Conservation (phyloP, 2,329 filamentous ascomycete species). For the Fusarium lyarnte region DNA sequence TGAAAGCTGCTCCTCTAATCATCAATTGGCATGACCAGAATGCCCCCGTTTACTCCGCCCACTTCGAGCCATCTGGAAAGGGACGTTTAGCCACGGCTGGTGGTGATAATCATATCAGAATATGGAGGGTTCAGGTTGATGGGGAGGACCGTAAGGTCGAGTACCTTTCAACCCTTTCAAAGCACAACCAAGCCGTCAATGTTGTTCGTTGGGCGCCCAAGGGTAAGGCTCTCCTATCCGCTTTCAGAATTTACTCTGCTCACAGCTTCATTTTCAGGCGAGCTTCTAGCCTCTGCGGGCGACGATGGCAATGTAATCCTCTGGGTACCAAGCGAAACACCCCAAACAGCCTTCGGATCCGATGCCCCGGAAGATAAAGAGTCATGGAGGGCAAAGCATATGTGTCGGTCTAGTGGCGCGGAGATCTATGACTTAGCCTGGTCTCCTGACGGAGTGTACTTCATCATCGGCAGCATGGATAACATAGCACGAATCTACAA, state of each 20-base stretch:
- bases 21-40: slow-evolving; percentile 99
- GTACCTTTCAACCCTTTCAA: slow-evolving; percentile 89
- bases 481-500: slow-evolving; percentile 98
- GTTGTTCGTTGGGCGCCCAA: slow-evolving; percentile 95
- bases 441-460: slow-evolving; percentile 96
- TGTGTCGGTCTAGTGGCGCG: slow-evolving; percentile 93
- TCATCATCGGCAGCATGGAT: slow-evolving; percentile 99
- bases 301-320: slow-evolving; percentile 97
- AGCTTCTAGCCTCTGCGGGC: slow-evolving; percentile 91
- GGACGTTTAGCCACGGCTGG: slow-evolving; percentile 92
- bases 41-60: slow-evolving; percentile 94
- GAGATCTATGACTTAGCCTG: slow-evolving; percentile 99
- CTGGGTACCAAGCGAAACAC: slow-evolving; percentile 88
- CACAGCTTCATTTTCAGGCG: slow-evolving; percentile 65
- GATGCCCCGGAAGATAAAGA: slow-evolving; percentile 93
- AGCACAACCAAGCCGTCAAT: slow-evolving; percentile 97
- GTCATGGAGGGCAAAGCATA: slow-evolving; percentile 95
- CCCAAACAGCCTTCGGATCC: slow-evolving; percentile 77
- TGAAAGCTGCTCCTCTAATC: slow-evolving; percentile 96
- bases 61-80: slow-evolving; percentile 93
- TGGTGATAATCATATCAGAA: slow-evolving; percentile 94
- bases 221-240: slow-evolving; percentile 63
- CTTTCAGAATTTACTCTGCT: slow-evolving; percentile 5
- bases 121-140: slow-evolving; percentile 89
- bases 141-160: slow-evolving; percentile 90